Conservation (phyloP, 805 yeast species). For the Lachancea fermentati region DNA sequence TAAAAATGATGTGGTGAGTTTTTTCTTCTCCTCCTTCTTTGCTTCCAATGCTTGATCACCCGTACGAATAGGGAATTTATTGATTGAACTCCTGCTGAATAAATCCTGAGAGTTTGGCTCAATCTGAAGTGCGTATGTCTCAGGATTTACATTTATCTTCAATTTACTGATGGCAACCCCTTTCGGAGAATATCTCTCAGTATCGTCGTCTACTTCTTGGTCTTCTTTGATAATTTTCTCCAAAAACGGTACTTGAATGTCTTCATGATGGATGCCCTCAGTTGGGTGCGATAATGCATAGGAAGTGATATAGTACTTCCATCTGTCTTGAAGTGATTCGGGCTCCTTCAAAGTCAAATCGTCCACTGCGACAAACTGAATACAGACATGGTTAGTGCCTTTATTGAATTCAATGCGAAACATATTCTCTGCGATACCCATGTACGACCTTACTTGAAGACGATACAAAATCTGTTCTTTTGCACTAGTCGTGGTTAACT, state of each 20-base stretch:
- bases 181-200: conserved; percentile 33
- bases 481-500: conserved; percentile 57
- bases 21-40: conserved; percentile 30
- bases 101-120: conserved; percentile 76
- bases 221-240: conserved; percentile 52
- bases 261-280: conserved; percentile 82
- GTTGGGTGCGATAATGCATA: conserved; percentile 95
- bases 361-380: conserved; percentile 82
- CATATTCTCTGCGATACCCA: conserved; percentile 87
- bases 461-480: conserved; percentile 87
- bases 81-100: conserved; percentile 58
- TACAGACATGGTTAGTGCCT: conserved; percentile 44
- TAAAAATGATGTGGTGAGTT: conserved; percentile 36
- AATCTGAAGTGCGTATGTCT: conserved; percentile 74
- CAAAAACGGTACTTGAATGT: conserved; percentile 73
- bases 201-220: conserved; percentile 41
- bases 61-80: conserved; percentile 29
- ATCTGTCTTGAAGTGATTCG: conserved; percentile 66
- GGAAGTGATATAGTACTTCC: conserved; percentile 91
- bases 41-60: conserved; percentile 28
- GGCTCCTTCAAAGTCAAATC: conserved; percentile 79
- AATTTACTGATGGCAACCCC: conserved; percentile 66
- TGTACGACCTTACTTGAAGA: conserved; percentile 74
- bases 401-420: conserved; percentile 76
- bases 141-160: conserved; percentile 71